phyloP scores from a whole-genome alignment of 805 yeast species.

The Candida railenensis region DNA sequence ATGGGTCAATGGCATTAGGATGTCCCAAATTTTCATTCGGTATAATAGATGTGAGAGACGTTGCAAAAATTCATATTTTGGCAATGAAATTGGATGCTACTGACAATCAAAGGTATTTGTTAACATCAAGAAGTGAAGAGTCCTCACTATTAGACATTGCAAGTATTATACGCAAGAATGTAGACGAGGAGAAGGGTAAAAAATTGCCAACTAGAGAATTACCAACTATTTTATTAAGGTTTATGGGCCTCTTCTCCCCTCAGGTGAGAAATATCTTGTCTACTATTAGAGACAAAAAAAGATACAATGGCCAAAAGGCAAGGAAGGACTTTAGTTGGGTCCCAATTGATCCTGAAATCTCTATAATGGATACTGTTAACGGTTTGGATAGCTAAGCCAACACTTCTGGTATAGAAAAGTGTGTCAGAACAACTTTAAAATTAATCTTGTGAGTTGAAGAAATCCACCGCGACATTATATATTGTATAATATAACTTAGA shows the following conservation, averaged over 20 bases:
- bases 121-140: conserved; percentile 4
- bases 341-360: background rate
- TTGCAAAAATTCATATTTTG: conserved; percentile 13
- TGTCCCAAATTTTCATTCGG: conserved; percentile 1
- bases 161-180: background rate
- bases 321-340: background rate
- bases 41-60: conserved; percentile 15
- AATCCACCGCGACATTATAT: too few species aligned
- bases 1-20: background rate
- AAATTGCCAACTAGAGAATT: conserved; percentile 1
- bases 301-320: conserved; percentile 1
- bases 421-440: too few species aligned
- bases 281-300: background rate
- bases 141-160: background rate
- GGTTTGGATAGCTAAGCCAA: too few species aligned
- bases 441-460: too few species aligned
- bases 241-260: background rate
- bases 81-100: conserved; percentile 28
- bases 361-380: background rate
- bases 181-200: background rate
- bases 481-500: too few species aligned
- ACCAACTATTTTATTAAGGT: background rate
- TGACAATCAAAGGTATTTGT: conserved; percentile 31
- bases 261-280: background rate
- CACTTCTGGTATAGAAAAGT: too few species aligned